phyloP scores from a whole-genome alignment of 305 asterid genomes.

The Ruellia speciosa region DNA sequence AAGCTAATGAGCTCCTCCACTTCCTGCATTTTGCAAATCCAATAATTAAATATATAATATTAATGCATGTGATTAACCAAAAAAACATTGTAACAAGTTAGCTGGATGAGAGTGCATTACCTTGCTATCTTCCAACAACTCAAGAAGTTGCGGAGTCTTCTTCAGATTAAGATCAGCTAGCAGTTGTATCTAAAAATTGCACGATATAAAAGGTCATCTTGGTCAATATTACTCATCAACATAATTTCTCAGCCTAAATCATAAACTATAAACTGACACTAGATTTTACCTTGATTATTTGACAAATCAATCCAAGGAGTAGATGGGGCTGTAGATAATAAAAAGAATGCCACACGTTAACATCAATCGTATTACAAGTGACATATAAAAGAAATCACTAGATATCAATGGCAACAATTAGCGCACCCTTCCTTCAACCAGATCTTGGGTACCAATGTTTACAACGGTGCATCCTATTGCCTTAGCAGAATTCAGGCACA shows the following conservation, averaged over 20 bases:
- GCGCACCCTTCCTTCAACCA: slow-evolving; percentile 81
- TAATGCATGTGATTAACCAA: neutral
- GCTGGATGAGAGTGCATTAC: slow-evolving; percentile 27
- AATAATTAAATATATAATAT: neutral
- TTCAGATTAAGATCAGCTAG: slow-evolving; percentile 81
- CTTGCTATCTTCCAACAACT: slow-evolving; percentile 76
- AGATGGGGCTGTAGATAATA: slow-evolving; percentile 53
- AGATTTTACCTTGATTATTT: slow-evolving; percentile 73
- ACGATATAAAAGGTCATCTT: slow-evolving; percentile 13
- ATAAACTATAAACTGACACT: slow-evolving; percentile 3
- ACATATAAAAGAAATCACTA: neutral
- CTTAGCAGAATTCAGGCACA: slow-evolving; percentile 92
- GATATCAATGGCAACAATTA: slow-evolving; percentile 16
- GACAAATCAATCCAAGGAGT: slow-evolving; percentile 70
- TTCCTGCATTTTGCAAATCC: slow-evolving; percentile 37
- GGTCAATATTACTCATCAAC: slow-evolving; percentile 12
- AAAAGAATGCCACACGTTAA: slow-evolving; percentile 6
- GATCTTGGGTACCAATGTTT: slow-evolving; percentile 89
- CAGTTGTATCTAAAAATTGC: slow-evolving; percentile 65
- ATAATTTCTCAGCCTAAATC: slow-evolving; percentile 1
- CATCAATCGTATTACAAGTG: neutral
- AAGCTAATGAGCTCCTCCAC: slow-evolving; percentile 84
- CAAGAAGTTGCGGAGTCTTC: slow-evolving; percentile 89
- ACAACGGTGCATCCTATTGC: slow-evolving; percentile 97
- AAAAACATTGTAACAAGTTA: slow-evolving; percentile 5